Evolutionary conservation across 225 moss, liverwort and hornwort species (phyloP).

Genomic region (Pseudoscleropodium purum): DNA sequence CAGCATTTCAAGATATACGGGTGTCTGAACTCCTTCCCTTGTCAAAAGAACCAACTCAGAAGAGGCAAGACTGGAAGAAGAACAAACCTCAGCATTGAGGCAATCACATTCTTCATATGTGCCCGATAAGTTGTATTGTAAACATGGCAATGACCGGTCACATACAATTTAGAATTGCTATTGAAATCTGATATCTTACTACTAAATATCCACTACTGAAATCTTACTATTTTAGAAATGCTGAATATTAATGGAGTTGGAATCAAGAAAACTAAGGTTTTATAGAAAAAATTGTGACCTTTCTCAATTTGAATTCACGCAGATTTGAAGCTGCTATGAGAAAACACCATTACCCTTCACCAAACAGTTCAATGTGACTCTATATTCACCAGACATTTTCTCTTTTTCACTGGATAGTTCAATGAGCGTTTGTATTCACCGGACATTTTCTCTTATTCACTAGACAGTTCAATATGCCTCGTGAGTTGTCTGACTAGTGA

Average conservation of each 20-base stretch:
- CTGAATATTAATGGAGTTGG: background rate
- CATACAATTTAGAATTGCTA: background rate
- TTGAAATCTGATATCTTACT: too few species aligned
- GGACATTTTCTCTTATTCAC: too few species aligned
- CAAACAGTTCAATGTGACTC: background rate
- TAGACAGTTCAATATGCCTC: background rate
- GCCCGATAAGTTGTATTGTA: background rate
- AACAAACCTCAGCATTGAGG: background rate
- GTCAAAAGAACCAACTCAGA: background rate
- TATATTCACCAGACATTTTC: too few species aligned
- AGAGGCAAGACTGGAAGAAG: background rate
- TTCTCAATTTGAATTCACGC: background rate
- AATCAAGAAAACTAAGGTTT: background rate
- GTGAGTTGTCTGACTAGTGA: background rate
- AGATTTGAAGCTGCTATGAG: background rate
- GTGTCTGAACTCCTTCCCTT: background rate
- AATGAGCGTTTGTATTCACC: too few species aligned
- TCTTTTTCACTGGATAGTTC: too few species aligned
- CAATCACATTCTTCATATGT: background rate
- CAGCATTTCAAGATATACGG: background rate
- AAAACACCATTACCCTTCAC: background rate
- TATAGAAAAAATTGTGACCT: background rate
- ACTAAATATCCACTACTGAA: background rate
- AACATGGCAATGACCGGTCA: background rate
- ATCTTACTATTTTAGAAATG: background rate